Evolutionary conservation across 2,329 filamentous ascomycete species (phyloP).

Genomic region (Fusarium tjaetaba): DNA sequence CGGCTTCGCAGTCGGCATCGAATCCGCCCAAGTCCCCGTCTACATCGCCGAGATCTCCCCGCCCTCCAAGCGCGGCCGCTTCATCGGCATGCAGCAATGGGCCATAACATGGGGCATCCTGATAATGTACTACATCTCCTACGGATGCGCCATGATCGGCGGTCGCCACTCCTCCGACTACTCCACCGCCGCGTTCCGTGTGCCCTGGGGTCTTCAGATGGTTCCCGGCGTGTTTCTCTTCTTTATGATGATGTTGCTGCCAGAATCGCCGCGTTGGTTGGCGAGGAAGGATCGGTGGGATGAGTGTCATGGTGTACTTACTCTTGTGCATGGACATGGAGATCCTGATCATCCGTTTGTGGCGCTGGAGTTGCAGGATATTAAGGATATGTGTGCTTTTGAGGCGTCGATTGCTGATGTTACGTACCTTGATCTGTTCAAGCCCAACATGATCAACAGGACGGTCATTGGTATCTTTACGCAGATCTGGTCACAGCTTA

Average conservation of each 20-base stretch:
- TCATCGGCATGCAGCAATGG: slow-evolving; percentile 72
- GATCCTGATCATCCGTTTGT: slow-evolving; percentile 74
- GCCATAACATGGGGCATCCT: slow-evolving; percentile 77
- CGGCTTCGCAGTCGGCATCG: slow-evolving; percentile 70
- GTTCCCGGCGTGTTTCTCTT: slow-evolving; percentile 68
- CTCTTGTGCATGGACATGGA: slow-evolving; percentile 72
- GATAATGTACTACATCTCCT: slow-evolving; percentile 74
- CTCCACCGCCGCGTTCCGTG: slow-evolving; percentile 66
- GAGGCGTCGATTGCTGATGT: slow-evolving; percentile 76
- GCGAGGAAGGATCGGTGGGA: slow-evolving; percentile 75
- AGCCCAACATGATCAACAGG: slow-evolving; percentile 69
- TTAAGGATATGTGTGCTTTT: slow-evolving; percentile 77
- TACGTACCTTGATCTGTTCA: slow-evolving; percentile 76
- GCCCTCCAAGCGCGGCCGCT: slow-evolving; percentile 52
- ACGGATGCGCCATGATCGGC: slow-evolving; percentile 70
- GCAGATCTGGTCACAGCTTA: slow-evolving; percentile 66
- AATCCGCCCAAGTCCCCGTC: slow-evolving; percentile 74
- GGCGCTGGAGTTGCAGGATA: slow-evolving; percentile 73
- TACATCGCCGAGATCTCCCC: slow-evolving; percentile 77
- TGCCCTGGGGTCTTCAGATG: slow-evolving; percentile 71
- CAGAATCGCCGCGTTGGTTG: slow-evolving; percentile 69
- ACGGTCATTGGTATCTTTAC: slow-evolving; percentile 62
- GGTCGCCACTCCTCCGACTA: slow-evolving; percentile 54
- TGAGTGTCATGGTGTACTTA: slow-evolving; percentile 58
- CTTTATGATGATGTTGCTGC: slow-evolving; percentile 66